phyloP scores from a whole-genome alignment of 176 grass and related monocot genomes.

The Saccharum officinarum region DNA sequence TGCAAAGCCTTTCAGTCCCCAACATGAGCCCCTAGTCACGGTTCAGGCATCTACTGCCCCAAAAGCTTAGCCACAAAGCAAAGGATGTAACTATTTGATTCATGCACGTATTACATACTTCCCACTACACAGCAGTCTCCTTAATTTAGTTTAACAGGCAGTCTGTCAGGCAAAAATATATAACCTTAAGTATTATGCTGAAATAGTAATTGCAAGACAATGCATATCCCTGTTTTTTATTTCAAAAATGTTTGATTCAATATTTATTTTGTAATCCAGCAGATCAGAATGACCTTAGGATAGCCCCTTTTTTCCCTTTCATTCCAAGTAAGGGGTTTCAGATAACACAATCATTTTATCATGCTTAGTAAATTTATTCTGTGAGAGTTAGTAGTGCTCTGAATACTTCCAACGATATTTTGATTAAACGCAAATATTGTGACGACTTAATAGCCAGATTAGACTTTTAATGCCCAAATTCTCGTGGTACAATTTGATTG shows the following conservation, averaged over 20 bases:
- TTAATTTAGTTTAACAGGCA: not conserved
- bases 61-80: not conserved
- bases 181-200: not conserved
- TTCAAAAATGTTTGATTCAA: not conserved
- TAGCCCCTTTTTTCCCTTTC: not conserved
- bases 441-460: not conserved
- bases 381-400: not conserved
- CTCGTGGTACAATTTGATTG: not conserved
- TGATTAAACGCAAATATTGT: not conserved
- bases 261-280: not conserved
- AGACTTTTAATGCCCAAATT: not conserved
- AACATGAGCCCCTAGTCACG: too few species aligned
- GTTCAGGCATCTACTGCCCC: not conserved
- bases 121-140: not conserved
- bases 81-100: not conserved
- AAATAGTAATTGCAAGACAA: not conserved
- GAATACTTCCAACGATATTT: not conserved
- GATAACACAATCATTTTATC: not conserved
- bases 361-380: not conserved
- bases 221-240: not conserved
- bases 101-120: not conserved
- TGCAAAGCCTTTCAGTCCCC: too few species aligned
- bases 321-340: not conserved
- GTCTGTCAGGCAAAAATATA: not conserved
- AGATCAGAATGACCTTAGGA: not conserved